Evolutionary conservation across 2,329 filamentous ascomycete species (phyloP), one percentile per base, ranked within the genome.

Genomic region (Aquanectria penicillioides): DNA sequence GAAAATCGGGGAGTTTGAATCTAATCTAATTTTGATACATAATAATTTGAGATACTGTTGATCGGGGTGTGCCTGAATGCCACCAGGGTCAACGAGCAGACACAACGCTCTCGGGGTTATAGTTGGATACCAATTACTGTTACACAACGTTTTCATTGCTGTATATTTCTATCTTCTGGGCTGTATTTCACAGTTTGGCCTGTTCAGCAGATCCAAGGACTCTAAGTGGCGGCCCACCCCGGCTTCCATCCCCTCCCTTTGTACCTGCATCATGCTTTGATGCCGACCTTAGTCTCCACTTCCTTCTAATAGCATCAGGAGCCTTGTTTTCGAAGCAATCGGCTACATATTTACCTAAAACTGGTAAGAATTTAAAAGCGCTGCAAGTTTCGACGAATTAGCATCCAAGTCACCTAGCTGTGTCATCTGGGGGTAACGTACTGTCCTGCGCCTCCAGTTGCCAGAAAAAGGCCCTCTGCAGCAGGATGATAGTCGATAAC

Each of bases 401-500:
- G 62, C n/a, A 18, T 22, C 9, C 4, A 6, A 3, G 2, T 8
- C 0, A 1, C 2, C 0, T 3, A 2, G 2, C 0, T 3, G 1
- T 2, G 1, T n/a, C n/a, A n/a, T n/a, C 2, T 2, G 1, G 2
- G 7, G 10, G 1, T n/a, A 28, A 69, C 66, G 57, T 22, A 69
- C 66, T 69, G 66, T 47, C 66, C 66, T 48, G 61, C 72, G 52
- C 61, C 62, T 48, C 80, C 82, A 0, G 79, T 82, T 0, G 80
- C 81, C 1, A 84, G 26, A 57, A 84, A 84, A 0, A 84, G 60
- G 1, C 79, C 77, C 3, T 77, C 65, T 7, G 80, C 73, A 1
- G 72, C 65, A 0, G 86, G 86, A 58, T 89, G 85, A 54, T 83
- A 77, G 17, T 83, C 81, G 20, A 89, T 79, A 40, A 89, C 78